A percentile compares a stretch with the other conserved stretches of the same genome.
phyloP scores from a whole-genome alignment of 345 rosid genomes.

The Sonneratia caseolaris region DNA sequence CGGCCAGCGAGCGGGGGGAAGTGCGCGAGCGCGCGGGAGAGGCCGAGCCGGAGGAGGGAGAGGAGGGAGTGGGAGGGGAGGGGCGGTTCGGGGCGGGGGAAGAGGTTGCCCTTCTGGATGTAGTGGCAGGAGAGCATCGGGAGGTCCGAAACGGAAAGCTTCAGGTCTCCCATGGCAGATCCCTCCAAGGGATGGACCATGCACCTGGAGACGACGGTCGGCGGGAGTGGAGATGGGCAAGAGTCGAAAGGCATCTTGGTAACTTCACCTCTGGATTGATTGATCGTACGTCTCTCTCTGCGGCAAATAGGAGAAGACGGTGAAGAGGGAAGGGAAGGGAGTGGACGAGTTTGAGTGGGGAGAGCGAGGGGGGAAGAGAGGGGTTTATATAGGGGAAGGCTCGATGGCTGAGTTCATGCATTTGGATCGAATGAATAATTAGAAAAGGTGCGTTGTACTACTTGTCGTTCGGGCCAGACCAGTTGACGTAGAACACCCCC shows the following conservation, averaged over 20 bases:
- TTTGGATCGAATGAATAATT: conserved; percentile 9
- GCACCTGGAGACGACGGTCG: conserved; percentile 35
- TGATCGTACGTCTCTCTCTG: not conserved
- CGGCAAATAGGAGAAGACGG: not conserved
- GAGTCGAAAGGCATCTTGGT: conserved; percentile 2
- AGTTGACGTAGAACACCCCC: no score
- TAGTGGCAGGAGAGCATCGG: conserved; percentile 61
- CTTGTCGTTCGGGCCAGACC: no score
- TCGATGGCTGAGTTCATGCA: conserved; percentile 39
- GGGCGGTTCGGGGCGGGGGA: conserved; percentile 19
- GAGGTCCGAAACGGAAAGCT: conserved; percentile 77
- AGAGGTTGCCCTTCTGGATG: conserved; percentile 56
- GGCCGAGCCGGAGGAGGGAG: conserved; percentile 33
- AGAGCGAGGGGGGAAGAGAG: not conserved
- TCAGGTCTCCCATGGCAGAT: conserved; percentile 51
- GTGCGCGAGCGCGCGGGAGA: conserved; percentile 42
- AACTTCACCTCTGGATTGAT: not conserved
- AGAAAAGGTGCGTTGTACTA: not conserved
- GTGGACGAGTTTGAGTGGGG: conserved; percentile 14
- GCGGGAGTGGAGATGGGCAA: not conserved
- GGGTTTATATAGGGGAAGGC: conserved; percentile 30
- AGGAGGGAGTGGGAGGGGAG: conserved; percentile 23
- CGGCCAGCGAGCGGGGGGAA: conserved; percentile 66
- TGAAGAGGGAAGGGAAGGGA: not conserved
- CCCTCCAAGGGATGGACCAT: conserved; percentile 41